Evolutionary conservation across 2,329 filamentous ascomycete genomes (phyloP).

Genomic region (Fusarium denticulatum): DNA sequence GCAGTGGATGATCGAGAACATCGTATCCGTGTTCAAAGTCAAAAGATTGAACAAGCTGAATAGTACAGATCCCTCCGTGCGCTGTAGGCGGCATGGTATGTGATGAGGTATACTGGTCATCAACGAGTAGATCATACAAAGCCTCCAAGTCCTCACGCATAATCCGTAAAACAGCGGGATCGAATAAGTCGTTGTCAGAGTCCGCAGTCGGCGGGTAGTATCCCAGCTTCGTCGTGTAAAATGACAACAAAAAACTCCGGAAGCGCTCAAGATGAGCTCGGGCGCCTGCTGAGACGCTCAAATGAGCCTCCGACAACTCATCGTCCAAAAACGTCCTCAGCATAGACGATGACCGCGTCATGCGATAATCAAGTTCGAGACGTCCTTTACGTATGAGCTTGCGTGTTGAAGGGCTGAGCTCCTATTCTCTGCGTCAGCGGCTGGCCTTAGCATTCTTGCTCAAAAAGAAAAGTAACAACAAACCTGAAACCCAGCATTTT

Average conservation of each 20-base stretch:
- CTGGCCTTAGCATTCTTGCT: slow-evolving; percentile 1
- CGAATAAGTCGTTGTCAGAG: slow-evolving; percentile 55
- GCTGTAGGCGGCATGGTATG: slow-evolving; percentile 63
- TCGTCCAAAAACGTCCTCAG: slow-evolving; percentile 76
- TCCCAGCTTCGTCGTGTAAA: slow-evolving; percentile 74
- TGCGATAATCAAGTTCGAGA: slow-evolving; percentile 71
- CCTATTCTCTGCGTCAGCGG: slow-evolving; percentile 50
- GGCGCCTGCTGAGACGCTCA: slow-evolving; percentile 70
- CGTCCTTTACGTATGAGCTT: slow-evolving; percentile 72
- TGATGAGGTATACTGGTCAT: slow-evolving; percentile 63
- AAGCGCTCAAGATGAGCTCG: slow-evolving; percentile 78
- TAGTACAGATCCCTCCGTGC: slow-evolving; percentile 74
- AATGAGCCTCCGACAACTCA: slow-evolving; percentile 71
- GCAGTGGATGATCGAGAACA: slow-evolving; percentile 72
- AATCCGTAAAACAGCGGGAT: slow-evolving; percentile 65
- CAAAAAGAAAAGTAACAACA: slow-evolving; percentile 38
- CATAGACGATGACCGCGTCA: slow-evolving; percentile 66
- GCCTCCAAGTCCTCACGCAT: slow-evolving; percentile 77
- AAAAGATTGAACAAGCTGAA: slow-evolving; percentile 75
- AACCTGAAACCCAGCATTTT: slow-evolving; percentile 70
- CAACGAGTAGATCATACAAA: slow-evolving; percentile 77
- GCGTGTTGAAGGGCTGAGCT: slow-evolving; percentile 64
- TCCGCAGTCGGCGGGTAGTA: slow-evolving; percentile 73
- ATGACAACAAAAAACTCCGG: slow-evolving; percentile 72
- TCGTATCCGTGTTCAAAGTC: slow-evolving; percentile 68